Base-by-base conservation (phyloP, 345 rosid species). In the Erodium maritimum region DNA sequence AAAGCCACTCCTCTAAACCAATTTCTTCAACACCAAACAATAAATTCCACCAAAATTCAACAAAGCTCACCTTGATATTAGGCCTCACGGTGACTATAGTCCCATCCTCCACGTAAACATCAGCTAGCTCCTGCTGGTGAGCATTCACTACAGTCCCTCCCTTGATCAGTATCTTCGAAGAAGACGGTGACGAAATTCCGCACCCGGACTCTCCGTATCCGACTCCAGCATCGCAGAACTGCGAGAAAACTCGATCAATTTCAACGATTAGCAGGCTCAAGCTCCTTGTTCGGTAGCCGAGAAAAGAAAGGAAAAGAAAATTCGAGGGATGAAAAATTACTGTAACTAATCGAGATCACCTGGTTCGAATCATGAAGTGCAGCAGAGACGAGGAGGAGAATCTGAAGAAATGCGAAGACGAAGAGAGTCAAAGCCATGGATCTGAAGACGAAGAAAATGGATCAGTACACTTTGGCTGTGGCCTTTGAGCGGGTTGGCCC, bases 81-180 rank as follows among this genome's bases (percentile, higher is more conserved):
- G 93, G 91, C 61, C 69, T 77, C 34, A 91, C 91, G 0, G 83
- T 75, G 24, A 82, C 78, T 59, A 91, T 75, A 66, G 79, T 64
- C 21, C 96, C 96, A 63, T 86, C 78, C 79, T 91, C 95, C 19
- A 86, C 83, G 69, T 81, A 88, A 62, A 88, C 95, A 75, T 91
- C 98, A 75, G 96, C 83, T 61, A 84, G 50, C 79, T 84, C 80
- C 65, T 83, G 90, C 20, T 73, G 81, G 64, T 88, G 87, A 65
- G 95, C 89, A 71, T 91, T 91, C 63, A 91, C 96, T 50, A 91
- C 91, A 4, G 77, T 88, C 64, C 96, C 98, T 48, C 98, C 96
- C 66, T 72, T 86, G 21, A 91, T 86, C 80, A 91, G 64, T 57
- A 91, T 72, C 80, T 84, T 91, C 29, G 83, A 72, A 0, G 73